Evolutionary conservation across 202 grass and related monocot species (phyloP).

Genomic region (Zizania palustris): DNA sequence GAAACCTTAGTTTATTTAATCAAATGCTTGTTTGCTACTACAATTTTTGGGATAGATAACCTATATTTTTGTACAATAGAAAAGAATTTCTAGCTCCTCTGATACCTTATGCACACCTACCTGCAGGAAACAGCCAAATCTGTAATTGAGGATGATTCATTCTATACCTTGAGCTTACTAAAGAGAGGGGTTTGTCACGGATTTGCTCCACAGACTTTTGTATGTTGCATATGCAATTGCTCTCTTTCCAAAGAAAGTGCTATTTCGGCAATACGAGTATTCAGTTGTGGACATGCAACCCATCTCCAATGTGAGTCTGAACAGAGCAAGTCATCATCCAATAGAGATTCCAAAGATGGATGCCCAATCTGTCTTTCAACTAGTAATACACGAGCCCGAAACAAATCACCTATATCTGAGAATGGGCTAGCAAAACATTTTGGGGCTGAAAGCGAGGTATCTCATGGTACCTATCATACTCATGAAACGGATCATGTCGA

Average conservation of each 20-base stretch:
- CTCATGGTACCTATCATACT: slow-evolving; percentile 54
- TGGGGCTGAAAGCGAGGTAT: slow-evolving; percentile 42
- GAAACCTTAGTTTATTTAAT: not conserved
- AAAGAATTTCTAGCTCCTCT: slow-evolving; percentile 8
- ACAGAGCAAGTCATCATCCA: slow-evolving; percentile 56
- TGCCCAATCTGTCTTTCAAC: slow-evolving; percentile 82
- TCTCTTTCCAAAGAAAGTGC: slow-evolving; percentile 78
- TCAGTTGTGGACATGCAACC: slow-evolving; percentile 90
- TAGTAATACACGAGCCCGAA: slow-evolving; percentile 45
- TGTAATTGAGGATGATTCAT: slow-evolving; percentile 96
- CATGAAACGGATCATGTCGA: slow-evolving; percentile 76
- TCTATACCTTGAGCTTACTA: slow-evolving; percentile 90
- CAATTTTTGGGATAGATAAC: slow-evolving; percentile 7
- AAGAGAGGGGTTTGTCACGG: slow-evolving; percentile 93
- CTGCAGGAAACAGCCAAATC: slow-evolving; percentile 93
- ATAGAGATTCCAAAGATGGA: slow-evolving; percentile 50
- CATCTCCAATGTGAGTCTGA: slow-evolving; percentile 95
- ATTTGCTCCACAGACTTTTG: slow-evolving; percentile 76
- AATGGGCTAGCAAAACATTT: slow-evolving; percentile 56
- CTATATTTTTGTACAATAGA: slow-evolving; percentile 24
- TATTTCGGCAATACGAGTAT: slow-evolving; percentile 68
- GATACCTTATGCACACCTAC: slow-evolving; percentile 38
- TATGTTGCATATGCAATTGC: slow-evolving; percentile 92
- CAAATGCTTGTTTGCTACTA: slow-evolving; percentile 24
- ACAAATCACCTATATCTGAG: slow-evolving; percentile 59